A percentile compares a stretch with the other conserved stretches of the same genome.
These are phyloP conservation scores for Escovopsis sp. DNA, from an alignment of 2,329 filamentous ascomycete genomes.

Conservation along the genomic window DNA sequence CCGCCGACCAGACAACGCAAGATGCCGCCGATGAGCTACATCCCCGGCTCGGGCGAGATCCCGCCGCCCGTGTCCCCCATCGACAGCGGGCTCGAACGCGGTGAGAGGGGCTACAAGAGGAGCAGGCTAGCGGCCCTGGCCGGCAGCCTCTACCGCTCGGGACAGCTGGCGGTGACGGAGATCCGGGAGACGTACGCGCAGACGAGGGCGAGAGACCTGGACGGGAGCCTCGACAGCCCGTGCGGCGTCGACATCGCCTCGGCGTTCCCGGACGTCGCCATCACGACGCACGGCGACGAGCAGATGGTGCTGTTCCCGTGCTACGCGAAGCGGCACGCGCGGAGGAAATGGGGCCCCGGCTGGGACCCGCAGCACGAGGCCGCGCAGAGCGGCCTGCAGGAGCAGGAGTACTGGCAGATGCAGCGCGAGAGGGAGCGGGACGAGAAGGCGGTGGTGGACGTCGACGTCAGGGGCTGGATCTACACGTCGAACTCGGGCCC, in stretches of 20 bases:
- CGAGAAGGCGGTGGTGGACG: slow-evolving; percentile 75
- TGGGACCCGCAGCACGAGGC: slow-evolving; percentile 19
- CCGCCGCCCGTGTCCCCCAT: slow-evolving; percentile 1
- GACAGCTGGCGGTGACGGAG: slow-evolving; percentile 42
- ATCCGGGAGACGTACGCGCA: slow-evolving; percentile 45
- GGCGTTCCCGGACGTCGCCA: slow-evolving; percentile 72
- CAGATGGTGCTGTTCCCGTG: slow-evolving; percentile 94
- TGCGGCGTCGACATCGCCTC: slow-evolving; percentile 44
- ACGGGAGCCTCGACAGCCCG: slow-evolving; percentile 14
- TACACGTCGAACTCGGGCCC: slow-evolving; percentile 76
- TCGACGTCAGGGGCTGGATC: slow-evolving; percentile 91
- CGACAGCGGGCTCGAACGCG: slow-evolving; percentile 15
- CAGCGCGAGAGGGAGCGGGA: slow-evolving; percentile 73
- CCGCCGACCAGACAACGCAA: slow-evolving; percentile 11
- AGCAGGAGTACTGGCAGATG: slow-evolving; percentile 60
- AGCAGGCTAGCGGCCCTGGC: slow-evolving; percentile 59
- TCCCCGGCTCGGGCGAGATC: slow-evolving; percentile 13
- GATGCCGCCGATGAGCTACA: slow-evolving; percentile 18
- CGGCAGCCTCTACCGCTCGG: slow-evolving; percentile 40
- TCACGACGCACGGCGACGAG: slow-evolving; percentile 65
- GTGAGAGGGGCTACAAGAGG: slow-evolving; percentile 57
- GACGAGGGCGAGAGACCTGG: slow-evolving; percentile 24
- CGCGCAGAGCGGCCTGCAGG: slow-evolving; percentile 25
- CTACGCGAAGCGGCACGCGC: slow-evolving; percentile 65
- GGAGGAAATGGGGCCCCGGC: slow-evolving; percentile 23